These are phyloP conservation scores for Aspergillus sp. DNA, from an alignment of 2,329 filamentous ascomycete genomes.

Conservation along the genomic window DNA sequence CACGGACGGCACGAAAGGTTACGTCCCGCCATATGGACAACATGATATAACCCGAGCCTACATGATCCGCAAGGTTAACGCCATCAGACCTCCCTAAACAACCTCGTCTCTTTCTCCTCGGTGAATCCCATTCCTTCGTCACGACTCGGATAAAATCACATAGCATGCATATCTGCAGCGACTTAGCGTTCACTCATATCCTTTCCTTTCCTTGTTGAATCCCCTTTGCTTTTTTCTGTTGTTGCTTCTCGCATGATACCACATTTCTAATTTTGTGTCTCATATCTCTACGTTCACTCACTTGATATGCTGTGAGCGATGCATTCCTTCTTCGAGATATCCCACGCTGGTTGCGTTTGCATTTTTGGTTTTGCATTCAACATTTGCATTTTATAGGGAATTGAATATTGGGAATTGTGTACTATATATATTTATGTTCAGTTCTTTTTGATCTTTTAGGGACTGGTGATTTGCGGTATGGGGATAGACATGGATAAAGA, in stretches of 20 bases:
- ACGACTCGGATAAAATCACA: constrained; percentile 17
- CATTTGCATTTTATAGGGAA: not conserved
- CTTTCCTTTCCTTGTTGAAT: not conserved
- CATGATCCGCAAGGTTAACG: not conserved
- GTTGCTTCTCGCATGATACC: constrained; percentile 7
- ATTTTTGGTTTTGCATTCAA: not conserved
- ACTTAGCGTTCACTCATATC: constrained; percentile 11
- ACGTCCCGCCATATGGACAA: not conserved
- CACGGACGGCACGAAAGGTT: constrained; percentile 2
- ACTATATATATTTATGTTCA: not conserved
- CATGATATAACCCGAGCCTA: not conserved
- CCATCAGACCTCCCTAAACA: not conserved
- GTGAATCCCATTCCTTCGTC: constrained; percentile 4
- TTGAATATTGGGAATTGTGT: not conserved
- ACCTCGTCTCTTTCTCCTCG: constrained; percentile 1
- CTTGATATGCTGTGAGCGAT: not conserved
- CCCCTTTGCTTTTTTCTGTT: not conserved
- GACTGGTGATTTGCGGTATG: not conserved
- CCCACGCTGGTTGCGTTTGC: constrained; percentile 8
- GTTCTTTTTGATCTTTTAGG: not conserved
- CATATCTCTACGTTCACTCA: not conserved
- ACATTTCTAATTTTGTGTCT: not conserved
- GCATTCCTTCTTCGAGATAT: constrained; percentile 8
- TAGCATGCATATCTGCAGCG: constrained; percentile 16
- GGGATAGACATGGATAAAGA: not conserved